Percentiles rank a stretch among this genome's conserved stretches.
phyloP scores from a whole-genome alignment of 192 early-diverging fungal species.

The Coemansia sp. region DNA sequence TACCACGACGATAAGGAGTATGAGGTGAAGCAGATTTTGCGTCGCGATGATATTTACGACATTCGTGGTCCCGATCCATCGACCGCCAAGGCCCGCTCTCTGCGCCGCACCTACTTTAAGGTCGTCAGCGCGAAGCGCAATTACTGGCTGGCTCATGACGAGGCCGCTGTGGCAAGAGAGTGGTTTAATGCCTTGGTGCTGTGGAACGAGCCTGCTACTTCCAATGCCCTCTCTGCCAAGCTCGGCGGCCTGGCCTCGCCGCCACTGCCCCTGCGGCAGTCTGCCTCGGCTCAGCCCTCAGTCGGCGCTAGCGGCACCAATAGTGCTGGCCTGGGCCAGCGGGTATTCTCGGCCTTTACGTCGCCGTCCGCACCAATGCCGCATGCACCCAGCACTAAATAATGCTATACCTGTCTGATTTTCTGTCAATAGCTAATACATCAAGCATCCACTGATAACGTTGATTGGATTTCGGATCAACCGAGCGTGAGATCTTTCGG shows the following conservation, averaged over 20 bases:
- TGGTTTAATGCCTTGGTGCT: slow-evolving; percentile 38
- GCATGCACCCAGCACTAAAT: neutral
- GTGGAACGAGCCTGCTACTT: slow-evolving; percentile 20
- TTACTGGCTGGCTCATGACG: slow-evolving; percentile 54
- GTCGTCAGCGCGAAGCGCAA: slow-evolving; percentile 41
- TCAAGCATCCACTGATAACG: neutral
- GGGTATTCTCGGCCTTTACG: slow-evolving; percentile 3
- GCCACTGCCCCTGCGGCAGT: slow-evolving; percentile 11
- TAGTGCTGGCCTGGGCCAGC: neutral
- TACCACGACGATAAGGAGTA: slow-evolving; percentile 49
- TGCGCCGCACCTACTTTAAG: slow-evolving; percentile 46
- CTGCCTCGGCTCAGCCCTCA: slow-evolving; percentile 17
- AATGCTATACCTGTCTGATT: neutral
- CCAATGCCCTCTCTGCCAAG: neutral
- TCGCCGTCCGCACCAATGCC: neutral
- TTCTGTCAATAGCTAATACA: neutral
- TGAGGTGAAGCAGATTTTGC: slow-evolving; percentile 50
- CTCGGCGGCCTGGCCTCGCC: neutral
- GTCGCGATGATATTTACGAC: slow-evolving; percentile 34
- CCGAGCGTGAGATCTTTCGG: neutral
- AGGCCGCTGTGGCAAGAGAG: slow-evolving; percentile 22
- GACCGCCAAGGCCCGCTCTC: slow-evolving; percentile 44
- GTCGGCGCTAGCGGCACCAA: neutral
- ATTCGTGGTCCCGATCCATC: slow-evolving; percentile 48
- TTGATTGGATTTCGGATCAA: neutral